Evolutionary conservation across 2,329 filamentous ascomycete genomes (phyloP).

Genomic region (Sarocladium strictum): DNA sequence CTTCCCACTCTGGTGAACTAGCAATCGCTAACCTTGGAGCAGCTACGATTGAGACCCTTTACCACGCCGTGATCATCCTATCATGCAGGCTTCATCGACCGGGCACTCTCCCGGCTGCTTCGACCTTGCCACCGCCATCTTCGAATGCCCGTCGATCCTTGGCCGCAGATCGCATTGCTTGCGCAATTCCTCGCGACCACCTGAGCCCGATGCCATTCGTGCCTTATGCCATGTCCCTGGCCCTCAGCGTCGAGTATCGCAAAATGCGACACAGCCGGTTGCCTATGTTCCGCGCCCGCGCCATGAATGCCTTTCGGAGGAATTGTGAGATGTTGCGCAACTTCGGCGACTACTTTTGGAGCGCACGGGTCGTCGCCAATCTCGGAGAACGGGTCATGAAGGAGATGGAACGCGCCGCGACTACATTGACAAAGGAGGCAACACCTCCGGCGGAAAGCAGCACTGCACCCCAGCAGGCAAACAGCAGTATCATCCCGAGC

Average conservation of each 20-base stretch:
- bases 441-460: slow-evolving; percentile 19
- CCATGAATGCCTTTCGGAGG: slow-evolving; percentile 46
- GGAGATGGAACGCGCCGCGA: slow-evolving; percentile 51
- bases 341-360: slow-evolving; percentile 53
- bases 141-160: slow-evolving; percentile 53
- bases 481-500: slow-evolving; percentile 8
- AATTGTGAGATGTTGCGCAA: slow-evolving; percentile 47
- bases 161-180: slow-evolving; percentile 51
- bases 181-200: slow-evolving; percentile 45
- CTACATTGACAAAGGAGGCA: slow-evolving; percentile 32
- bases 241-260: slow-evolving; percentile 55
- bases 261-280: slow-evolving; percentile 58
- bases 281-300: slow-evolving; percentile 52
- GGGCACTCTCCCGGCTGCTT: slow-evolving; percentile 31
- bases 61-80: slow-evolving; percentile 58
- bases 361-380: slow-evolving; percentile 46
- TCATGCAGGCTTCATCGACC: slow-evolving; percentile 49
- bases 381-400: slow-evolving; percentile 49
- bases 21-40: slow-evolving; percentile 15
- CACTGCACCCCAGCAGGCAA: background rate
- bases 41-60: slow-evolving; percentile 58
- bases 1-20: background rate
- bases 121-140: slow-evolving; percentile 38
- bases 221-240: slow-evolving; percentile 55
- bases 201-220: slow-evolving; percentile 51